Evolutionary conservation across 192 early-diverging fungal species (phyloP).

Genomic region (Coemansia sp.): DNA sequence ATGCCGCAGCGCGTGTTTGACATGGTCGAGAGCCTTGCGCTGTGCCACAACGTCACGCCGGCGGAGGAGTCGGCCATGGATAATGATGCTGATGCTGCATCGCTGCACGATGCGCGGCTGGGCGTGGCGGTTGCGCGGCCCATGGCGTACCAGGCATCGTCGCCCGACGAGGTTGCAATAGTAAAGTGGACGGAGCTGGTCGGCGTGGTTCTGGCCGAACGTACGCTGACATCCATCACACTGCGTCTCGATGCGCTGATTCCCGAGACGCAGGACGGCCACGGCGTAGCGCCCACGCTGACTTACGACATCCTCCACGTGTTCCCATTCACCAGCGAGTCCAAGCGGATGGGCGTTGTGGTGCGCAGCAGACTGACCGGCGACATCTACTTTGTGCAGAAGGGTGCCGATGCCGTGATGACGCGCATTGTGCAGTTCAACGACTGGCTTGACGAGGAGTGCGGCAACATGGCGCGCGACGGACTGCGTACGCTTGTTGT

Average conservation of each 20-base stretch:
- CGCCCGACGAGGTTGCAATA: slow-evolving; percentile 95
- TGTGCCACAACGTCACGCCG: slow-evolving; percentile 88
- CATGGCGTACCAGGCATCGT: slow-evolving; percentile 89
- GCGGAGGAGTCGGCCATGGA: slow-evolving; percentile 25
- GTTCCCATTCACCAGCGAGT: slow-evolving; percentile 98
- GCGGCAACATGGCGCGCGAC: slow-evolving; percentile 95
- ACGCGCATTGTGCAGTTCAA: slow-evolving; percentile 83
- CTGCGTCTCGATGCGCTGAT: slow-evolving; percentile 57
- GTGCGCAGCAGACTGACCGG: slow-evolving; percentile 65
- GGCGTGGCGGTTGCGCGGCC: slow-evolving; percentile 30
- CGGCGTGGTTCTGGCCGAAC: slow-evolving; percentile 77
- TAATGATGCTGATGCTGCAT: slow-evolving; percentile 4
- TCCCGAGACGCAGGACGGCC: slow-evolving; percentile 25
- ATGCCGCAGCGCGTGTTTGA: slow-evolving; percentile 85
- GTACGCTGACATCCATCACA: slow-evolving; percentile 71
- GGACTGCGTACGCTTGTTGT: slow-evolving; percentile 92
- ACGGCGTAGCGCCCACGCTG: slow-evolving; percentile 34
- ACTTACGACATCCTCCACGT: slow-evolving; percentile 84
- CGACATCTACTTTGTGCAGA: slow-evolving; percentile 88
- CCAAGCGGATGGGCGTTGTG: slow-evolving; percentile 96
- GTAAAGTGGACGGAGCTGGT: slow-evolving; percentile 90
- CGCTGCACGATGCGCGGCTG: slow-evolving; percentile 21
- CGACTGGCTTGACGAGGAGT: slow-evolving; percentile 98
- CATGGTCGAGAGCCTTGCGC: slow-evolving; percentile 81
- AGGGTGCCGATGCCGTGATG: slow-evolving; percentile 95